Evolutionary conservation across 345 rosid species (phyloP), one percentile per base, ranked within the genome.

Genomic region (Bruguiera parviflora): DNA sequence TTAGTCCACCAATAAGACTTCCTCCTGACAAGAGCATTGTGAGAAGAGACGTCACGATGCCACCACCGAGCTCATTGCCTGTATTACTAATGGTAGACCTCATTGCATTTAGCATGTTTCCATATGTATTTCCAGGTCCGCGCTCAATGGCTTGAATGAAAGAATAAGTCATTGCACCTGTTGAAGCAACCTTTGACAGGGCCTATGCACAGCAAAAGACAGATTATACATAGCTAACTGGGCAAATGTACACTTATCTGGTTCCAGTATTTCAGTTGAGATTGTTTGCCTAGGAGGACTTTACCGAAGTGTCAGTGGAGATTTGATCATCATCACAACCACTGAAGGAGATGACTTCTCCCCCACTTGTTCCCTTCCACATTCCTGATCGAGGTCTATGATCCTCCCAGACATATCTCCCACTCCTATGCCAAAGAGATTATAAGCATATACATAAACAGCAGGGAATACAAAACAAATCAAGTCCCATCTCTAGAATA

Each of bases 151-250:
- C 96, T 75, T 87, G 92, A 71, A 93, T 87, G 83, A 94, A 91
- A 56, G 97, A 76, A 66, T 86, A 94, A 10, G 98, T 94, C 95
- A 94, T 89, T n/a, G 92, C 98, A 53, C 98, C 98, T 0, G 97
- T 94, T 29, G 91, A 89, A 24, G 91, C 79, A 64, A 83, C 76
- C 68, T 70, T 86, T 19, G 98, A 83, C 24, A 91, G 65, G 61
- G 92, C 88, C 98, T 89, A 86, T 58, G 18, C 13, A 66, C 63
- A 39, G 58, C n/a, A 65, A 49, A 32, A 53, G 63, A 56, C 31
- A 28, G 5, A 63, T 27, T 24, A 53, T 52, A 27, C 53, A 32
- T 60, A n/a, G 21, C 46, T 47, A 61, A 61, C 67, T 39, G 13
- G 64, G 28, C 6, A 64, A 43, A 16, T 53, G 3, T 27, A 22